A percentile compares a stretch with the other conserved stretches of the same genome.
These are phyloP conservation scores for Cicer arietinum DNA, from an alignment of 306 rosid species.

Conservation along the genomic window DNA sequence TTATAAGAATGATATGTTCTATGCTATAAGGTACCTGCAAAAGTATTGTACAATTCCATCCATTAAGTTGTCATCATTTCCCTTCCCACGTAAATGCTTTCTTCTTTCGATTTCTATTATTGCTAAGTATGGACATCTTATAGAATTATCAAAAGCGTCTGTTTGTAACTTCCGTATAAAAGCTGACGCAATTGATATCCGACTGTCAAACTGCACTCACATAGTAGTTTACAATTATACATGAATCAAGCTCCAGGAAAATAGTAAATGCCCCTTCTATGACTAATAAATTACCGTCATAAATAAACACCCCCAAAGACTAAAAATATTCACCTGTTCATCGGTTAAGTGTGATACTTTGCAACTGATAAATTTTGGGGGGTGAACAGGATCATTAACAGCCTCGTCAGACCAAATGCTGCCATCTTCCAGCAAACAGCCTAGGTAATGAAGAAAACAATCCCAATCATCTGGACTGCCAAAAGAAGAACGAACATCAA, in stretches of 20 bases:
- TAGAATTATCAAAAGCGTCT: slow-evolving; percentile 47
- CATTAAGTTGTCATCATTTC: slow-evolving; percentile 64
- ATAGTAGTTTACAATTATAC: slow-evolving; percentile 37
- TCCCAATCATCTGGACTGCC: slow-evolving; percentile 99
- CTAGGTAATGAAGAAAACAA: slow-evolving; percentile 88
- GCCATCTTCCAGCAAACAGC: slow-evolving; percentile 93
- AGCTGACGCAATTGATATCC: slow-evolving; percentile 69
- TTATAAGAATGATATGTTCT: slow-evolving; percentile 11
- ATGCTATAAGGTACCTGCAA: slow-evolving; percentile 54
- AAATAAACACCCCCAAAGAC: slow-evolving; percentile 33
- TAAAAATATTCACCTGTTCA: slow-evolving; percentile 64
- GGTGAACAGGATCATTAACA: slow-evolving; percentile 64
- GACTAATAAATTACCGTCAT: slow-evolving; percentile 22
- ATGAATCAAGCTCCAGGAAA: slow-evolving; percentile 41
- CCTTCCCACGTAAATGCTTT: slow-evolving; percentile 70
- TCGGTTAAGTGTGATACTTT: slow-evolving; percentile 76
- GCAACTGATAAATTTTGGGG: slow-evolving; percentile 62
- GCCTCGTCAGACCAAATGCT: slow-evolving; percentile 69
- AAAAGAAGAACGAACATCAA: slow-evolving; percentile 53
- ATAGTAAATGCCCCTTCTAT: slow-evolving; percentile 15
- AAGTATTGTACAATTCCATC: slow-evolving; percentile 71
- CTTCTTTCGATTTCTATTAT: slow-evolving; percentile 89
- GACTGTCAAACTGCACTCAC: slow-evolving; percentile 83
- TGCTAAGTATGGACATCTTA: slow-evolving; percentile 87
- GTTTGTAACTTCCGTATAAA: slow-evolving; percentile 70